These are phyloP conservation scores for Mycosphaerella sp. DNA, from an alignment of 2,329 filamentous ascomycete species.

Conservation along the genomic window DNA sequence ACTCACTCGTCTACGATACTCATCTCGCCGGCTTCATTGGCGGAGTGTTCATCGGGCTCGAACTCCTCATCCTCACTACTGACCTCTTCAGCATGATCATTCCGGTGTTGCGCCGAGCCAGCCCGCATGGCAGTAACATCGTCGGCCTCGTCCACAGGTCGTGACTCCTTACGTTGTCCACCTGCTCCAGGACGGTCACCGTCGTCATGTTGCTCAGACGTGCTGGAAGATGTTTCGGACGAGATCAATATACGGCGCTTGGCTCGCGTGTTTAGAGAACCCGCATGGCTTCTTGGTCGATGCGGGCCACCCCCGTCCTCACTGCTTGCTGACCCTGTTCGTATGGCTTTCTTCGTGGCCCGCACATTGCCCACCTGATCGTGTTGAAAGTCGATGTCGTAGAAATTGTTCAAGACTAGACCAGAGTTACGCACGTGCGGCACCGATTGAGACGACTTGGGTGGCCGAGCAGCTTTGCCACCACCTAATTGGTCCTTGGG, in stretches of 20 bases:
- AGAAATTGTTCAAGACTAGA: slow-evolving; percentile 18
- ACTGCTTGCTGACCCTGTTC: slow-evolving; percentile 2
- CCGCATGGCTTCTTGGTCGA: neutral
- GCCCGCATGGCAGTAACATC: neutral
- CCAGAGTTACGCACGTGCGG: slow-evolving; percentile 23
- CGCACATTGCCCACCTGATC: slow-evolving; percentile 22
- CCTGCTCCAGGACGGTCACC: neutral
- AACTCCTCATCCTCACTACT: slow-evolving; percentile 1
- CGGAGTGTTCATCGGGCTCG: neutral
- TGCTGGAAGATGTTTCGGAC: neutral
- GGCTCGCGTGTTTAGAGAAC: neutral
- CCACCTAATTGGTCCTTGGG: slow-evolving; percentile 26
- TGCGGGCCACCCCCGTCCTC: slow-evolving; percentile 10
- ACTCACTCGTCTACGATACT: neutral
- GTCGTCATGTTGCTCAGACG: neutral
- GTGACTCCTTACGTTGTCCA: neutral
- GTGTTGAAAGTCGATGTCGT: slow-evolving; percentile 19
- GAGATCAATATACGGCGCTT: neutral
- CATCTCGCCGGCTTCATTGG: neutral
- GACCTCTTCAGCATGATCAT: neutral
- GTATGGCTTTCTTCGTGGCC: slow-evolving; percentile 15
- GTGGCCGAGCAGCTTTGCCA: slow-evolving; percentile 12
- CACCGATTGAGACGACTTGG: slow-evolving; percentile 12
- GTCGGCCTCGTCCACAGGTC: neutral
- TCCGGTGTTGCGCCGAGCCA: neutral